Conservation (phyloP, 1,139 yeast species). For the Sugiyamaella xylanicola region DNA sequence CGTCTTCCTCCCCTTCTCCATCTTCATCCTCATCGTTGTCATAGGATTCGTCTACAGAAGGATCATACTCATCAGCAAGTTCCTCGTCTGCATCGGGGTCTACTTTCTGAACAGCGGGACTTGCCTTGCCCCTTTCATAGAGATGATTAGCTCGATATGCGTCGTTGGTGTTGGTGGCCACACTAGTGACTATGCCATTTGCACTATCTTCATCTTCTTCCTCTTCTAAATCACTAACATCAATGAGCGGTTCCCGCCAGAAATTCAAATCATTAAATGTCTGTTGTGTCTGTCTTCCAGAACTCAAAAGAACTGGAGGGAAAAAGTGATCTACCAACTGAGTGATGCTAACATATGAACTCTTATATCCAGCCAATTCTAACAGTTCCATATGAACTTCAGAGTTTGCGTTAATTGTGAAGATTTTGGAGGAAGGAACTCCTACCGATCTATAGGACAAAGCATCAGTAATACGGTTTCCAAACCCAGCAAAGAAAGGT, state of each 20-base stretch:
- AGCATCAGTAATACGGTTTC: conserved; percentile 96
- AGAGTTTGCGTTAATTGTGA: conserved; percentile 94
- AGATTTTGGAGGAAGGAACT: conserved; percentile 90
- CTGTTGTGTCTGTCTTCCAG: conserved; percentile 43
- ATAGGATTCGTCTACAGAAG: conserved; percentile 20
- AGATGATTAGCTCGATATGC: conserved; percentile 14
- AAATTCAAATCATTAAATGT: conserved; percentile 82
- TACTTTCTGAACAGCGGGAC: conserved; percentile 22
- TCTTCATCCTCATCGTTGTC: conserved; percentile 30
- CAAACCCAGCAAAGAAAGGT: conserved; percentile 97
- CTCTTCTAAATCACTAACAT: conserved; percentile 58
- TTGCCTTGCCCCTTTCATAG: conserved; percentile 9
- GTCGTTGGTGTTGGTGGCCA: conserved; percentile 19
- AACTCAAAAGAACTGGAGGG: conserved; percentile 60
- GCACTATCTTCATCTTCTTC: conserved; percentile 36
- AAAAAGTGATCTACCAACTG: conserved; percentile 96
- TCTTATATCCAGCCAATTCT: conserved; percentile 89
- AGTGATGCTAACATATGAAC: conserved; percentile 85
- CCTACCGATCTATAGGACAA: conserved; percentile 92
- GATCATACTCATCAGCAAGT: conserved; percentile 30
- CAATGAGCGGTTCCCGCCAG: conserved; percentile 83
- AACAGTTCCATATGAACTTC: conserved; percentile 97
- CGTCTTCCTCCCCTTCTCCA: conserved; percentile 31
- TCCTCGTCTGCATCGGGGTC: conserved; percentile 28
- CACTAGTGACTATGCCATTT: conserved; percentile 22